Evolutionary conservation across 257 asterid genomes (phyloP).

Genomic region (Echites panduratus): DNA sequence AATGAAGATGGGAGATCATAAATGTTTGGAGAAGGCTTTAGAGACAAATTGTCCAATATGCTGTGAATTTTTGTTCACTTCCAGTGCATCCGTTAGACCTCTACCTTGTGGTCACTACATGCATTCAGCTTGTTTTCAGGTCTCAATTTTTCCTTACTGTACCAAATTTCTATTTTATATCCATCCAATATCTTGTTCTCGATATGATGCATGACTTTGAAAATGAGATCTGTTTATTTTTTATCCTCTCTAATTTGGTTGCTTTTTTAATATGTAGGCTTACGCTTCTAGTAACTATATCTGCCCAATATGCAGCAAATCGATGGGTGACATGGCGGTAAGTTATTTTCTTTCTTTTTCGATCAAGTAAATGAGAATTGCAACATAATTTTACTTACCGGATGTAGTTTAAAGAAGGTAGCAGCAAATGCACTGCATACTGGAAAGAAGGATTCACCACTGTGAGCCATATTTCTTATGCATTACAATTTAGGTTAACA

Average conservation of each 20-base stretch:
- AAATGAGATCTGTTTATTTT: background rate
- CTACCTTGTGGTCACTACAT: slow-evolving; percentile 51
- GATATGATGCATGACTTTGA: background rate
- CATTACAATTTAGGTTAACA: background rate
- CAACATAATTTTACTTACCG: background rate
- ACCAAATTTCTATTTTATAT: background rate
- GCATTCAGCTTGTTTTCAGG: slow-evolving; percentile 55
- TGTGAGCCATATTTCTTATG: background rate
- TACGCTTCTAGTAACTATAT: slow-evolving; percentile 39
- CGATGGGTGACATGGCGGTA: slow-evolving; percentile 50
- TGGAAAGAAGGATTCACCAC: background rate
- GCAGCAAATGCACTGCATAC: background rate
- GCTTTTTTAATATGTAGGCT: slow-evolving; percentile 23
- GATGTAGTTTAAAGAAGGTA: background rate
- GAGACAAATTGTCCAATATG: slow-evolving; percentile 48
- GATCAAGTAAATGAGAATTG: background rate
- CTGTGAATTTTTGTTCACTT: slow-evolving; percentile 44
- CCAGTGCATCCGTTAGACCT: slow-evolving; percentile 35
- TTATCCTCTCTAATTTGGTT: background rate
- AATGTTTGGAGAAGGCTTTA: slow-evolving; percentile 42
- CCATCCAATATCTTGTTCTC: background rate
- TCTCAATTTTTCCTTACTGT: slow-evolving; percentile 5
- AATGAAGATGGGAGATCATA: slow-evolving; percentile 30
- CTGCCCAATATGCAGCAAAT: slow-evolving; percentile 48
- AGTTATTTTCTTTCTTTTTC: slow-evolving; percentile 9